A percentile compares a stretch with the other conserved stretches of the same genome.
phyloP scores from a whole-genome alignment of 2,329 filamentous ascomycete species.

The Albophoma yamanashiensis region DNA sequence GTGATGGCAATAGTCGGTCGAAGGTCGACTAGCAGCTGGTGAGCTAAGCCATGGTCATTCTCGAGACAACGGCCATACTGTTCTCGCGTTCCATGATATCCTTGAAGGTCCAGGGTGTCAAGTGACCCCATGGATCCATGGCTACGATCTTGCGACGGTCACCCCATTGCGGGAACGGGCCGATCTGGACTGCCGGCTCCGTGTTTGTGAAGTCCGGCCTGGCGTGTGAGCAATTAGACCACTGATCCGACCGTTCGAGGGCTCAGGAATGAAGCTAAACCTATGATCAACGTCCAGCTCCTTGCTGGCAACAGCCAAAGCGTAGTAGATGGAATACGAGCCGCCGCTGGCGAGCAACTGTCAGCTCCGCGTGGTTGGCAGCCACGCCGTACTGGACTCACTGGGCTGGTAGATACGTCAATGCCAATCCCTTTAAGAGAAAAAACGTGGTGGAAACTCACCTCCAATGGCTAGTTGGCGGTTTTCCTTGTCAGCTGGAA shows the following conservation, averaged over 20 bases:
- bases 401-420: conserved; percentile 21
- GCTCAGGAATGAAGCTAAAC: conserved; percentile 18
- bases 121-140: conserved; percentile 90
- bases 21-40: conserved; percentile 52
- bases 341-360: conserved; percentile 46
- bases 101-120: conserved; percentile 74
- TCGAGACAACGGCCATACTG: conserved; percentile 24
- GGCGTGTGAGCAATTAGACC: background rate
- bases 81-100: conserved; percentile 68
- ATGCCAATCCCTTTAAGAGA: background rate
- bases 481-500: conserved; percentile 5
- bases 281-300: conserved; percentile 75
- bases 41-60: conserved; percentile 1
- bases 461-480: conserved; percentile 42
- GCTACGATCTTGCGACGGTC: conserved; percentile 91
- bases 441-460: conserved; percentile 20
- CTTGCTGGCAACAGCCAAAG: conserved; percentile 82
- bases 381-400: conserved; percentile 10
- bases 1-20: conserved; percentile 87
- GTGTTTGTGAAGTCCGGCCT: conserved; percentile 62
- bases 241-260: too few species aligned
- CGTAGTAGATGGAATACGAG: conserved; percentile 93
- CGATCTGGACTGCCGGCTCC: conserved; percentile 81
- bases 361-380: background rate
- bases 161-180: conserved; percentile 81